Base-by-base conservation (phyloP, 2,329 filamentous ascomycete species). In the Graphiopsis chlorocephala region DNA sequence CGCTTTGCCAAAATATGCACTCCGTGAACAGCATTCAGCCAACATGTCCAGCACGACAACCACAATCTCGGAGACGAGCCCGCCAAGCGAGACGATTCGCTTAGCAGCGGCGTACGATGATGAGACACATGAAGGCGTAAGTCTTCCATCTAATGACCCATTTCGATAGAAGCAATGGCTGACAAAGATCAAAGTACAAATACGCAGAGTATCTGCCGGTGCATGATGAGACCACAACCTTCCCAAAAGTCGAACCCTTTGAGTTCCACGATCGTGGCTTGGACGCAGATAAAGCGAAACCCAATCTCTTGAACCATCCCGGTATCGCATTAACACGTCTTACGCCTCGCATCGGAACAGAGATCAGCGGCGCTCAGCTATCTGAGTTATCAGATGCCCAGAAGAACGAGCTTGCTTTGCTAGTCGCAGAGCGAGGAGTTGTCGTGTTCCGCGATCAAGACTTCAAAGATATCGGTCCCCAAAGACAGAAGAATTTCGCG, bases 191-290 rank as follows among this genome's bases (percentile, higher is more conserved):
- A n/a, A 42, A 53, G 50, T 53, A 53, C 50, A 53, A 53, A 53
- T 53, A 53, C 15, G 23, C 50, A n/a, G 50, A 53, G 4, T 53
- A 31, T 8, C 11, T 53, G 17, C 50, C 50, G 3, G 50, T 53
- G 4, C 50, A 53, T 3, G 50, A 53, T 31, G 50, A 53, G 3
- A 53, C 50, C 25, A 31, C 26, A 10, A 53, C 50, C 25, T 53
- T 53, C 7, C 50, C 50, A 17, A 12, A 12, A n/a, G 28, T 28
- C 14, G 79, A 88, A 66, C 85, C 84, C 0, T 93, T 92, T 70
- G 83, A 89, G 73, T 89, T 92, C 75, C 84, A 86, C 67, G 90
- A 94, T 62, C 90, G 90, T 71, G 91, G 90, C 70, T 88, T 88
- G 71, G 88, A 92, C 70, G 90, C 90, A 56, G 89, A 93, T 72